A percentile compares a stretch with the other conserved stretches of the same genome.
Evolutionary conservation across 1,284 basidiomycete genomes (phyloP).

Genomic region (Macrocystidia cucumis): DNA sequence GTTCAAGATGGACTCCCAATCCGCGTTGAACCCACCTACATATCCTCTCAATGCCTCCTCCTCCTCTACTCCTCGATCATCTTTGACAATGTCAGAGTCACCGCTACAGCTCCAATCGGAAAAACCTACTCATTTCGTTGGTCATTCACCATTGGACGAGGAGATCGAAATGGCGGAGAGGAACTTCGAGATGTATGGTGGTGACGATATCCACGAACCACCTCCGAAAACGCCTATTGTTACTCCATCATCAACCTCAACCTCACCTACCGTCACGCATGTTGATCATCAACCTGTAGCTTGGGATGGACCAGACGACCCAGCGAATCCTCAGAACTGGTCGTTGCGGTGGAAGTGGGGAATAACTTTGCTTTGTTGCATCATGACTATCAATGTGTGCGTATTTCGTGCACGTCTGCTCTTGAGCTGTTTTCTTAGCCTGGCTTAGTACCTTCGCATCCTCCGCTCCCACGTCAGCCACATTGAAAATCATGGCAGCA

Average conservation of each 20-base stretch:
- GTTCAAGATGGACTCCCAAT: too few relatives aligned
- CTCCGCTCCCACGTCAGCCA: conserved; percentile 45
- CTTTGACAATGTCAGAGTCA: too few relatives aligned
- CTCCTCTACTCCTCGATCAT: too few relatives aligned
- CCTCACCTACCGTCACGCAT: conserved; percentile 1
- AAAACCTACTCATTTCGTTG: too few relatives aligned
- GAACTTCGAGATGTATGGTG: conserved; percentile 34
- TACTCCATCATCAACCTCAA: too few relatives aligned
- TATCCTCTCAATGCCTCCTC: too few relatives aligned
- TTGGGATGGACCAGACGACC: conserved; percentile 57
- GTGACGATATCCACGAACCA: conserved; percentile 34
- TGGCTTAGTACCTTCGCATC: conserved; percentile 47
- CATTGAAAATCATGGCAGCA: conserved; percentile 24
- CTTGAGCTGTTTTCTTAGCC: not conserved
- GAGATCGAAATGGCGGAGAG: conserved; percentile 26
- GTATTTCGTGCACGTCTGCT: conserved; percentile 12
- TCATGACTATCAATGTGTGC: conserved; percentile 50
- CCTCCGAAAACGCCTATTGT: conserved; percentile 16
- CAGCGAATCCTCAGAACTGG: conserved; percentile 59
- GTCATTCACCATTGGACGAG: conserved; percentile 14
- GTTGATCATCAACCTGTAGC: conserved; percentile 35
- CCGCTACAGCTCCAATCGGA: too few relatives aligned
- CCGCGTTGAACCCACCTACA: too few relatives aligned
- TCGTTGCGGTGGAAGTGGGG: conserved; percentile 39
- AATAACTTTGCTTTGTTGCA: conserved; percentile 27